Base-by-base conservation (phyloP, 163 green algal genomes). In the Volvox carteri region DNA sequence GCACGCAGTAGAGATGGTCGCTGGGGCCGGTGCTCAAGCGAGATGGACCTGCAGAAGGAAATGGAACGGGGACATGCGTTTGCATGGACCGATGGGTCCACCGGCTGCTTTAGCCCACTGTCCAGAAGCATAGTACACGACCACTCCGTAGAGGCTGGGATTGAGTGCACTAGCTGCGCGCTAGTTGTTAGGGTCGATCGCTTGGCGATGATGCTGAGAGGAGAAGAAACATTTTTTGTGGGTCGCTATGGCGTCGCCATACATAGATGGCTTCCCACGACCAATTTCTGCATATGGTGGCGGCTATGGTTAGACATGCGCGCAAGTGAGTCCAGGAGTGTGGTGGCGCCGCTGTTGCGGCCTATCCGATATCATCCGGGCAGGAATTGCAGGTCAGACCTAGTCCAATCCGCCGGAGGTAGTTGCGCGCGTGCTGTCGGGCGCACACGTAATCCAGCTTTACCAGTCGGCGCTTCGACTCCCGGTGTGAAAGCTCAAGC, bases 231-330 rank as follows among this genome's bases (percentile, higher is more conserved):
- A 80, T 80, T 80, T 44, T 80, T 80, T 80, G 42, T 80, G 73
- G 73, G 73, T 65, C 73, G 70, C 39, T 23, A 21, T 39, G 70
- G 70, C 39, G 70, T 35, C 41, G 73, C 73, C 73, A 80, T 80
- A 80, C 73, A 80, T 65, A 80, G 70, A 78, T 78, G 70, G 70
- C 70, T 23, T 78, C 70, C 67, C 70, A 58, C 70, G 70, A 78
- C 42, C 70, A 46, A 37, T 58, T 78, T 46, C 70, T n/a, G 70
- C 70, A 78, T 54, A 42, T 76, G n/a, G 37, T 76, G 5, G 54
- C 54, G 54, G 19, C 19, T 65, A 19, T 65, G 5, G 54, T 30
- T 65, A 23, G 8, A 65, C 54, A 23, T 30, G 3, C 5, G 28
- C 28, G 7, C 54, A 65, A 4, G 25, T 65, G 54, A 65, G 54